phyloP scores from a whole-genome alignment of 768 basidiomycete genomes.

The Lepiota brunneoincarnata region DNA sequence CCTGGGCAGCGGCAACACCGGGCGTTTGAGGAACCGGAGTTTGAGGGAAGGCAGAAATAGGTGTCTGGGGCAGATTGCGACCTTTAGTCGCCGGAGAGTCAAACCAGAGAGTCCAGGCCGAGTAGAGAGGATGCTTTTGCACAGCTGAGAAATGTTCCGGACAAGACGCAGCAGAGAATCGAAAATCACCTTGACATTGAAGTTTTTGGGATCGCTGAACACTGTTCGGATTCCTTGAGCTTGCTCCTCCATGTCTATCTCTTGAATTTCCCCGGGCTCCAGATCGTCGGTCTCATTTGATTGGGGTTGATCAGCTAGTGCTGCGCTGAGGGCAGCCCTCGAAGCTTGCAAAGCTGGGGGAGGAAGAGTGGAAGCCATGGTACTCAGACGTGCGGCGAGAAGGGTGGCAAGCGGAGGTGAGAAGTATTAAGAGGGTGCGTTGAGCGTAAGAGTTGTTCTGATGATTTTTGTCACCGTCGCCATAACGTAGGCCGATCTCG shows the following conservation, averaged over 20 bases:
- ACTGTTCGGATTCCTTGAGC: conserved; percentile 87
- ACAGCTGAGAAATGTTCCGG: background rate
- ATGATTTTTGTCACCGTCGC: conserved; percentile 20
- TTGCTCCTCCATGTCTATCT: conserved; percentile 81
- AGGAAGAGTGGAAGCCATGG: conserved; percentile 48
- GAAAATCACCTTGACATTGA: conserved; percentile 86
- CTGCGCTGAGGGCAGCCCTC: conserved; percentile 74
- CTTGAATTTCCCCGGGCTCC: conserved; percentile 86
- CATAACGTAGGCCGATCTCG: conserved; percentile 7
- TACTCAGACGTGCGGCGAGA: too few species aligned
- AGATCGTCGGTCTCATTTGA: conserved; percentile 35
- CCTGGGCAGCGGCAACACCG: conserved; percentile 68
- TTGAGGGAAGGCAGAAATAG: conserved; percentile 72
- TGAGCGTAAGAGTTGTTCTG: conserved; percentile 6
- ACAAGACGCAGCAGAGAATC: background rate
- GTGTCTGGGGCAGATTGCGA: conserved; percentile 84
- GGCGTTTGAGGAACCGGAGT: conserved; percentile 76
- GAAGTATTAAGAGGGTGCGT: background rate
- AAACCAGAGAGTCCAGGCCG: conserved; percentile 97
- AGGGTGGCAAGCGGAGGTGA: conserved; percentile 2
- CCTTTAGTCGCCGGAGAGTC: conserved; percentile 92
- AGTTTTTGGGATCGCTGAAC: conserved; percentile 88
- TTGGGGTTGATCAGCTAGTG: conserved; percentile 55
- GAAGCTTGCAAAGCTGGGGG: conserved; percentile 72
- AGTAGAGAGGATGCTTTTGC: conserved; percentile 85